Conservation (phyloP, 140 eudicot genomes). For the Senecio squalidus region DNA sequence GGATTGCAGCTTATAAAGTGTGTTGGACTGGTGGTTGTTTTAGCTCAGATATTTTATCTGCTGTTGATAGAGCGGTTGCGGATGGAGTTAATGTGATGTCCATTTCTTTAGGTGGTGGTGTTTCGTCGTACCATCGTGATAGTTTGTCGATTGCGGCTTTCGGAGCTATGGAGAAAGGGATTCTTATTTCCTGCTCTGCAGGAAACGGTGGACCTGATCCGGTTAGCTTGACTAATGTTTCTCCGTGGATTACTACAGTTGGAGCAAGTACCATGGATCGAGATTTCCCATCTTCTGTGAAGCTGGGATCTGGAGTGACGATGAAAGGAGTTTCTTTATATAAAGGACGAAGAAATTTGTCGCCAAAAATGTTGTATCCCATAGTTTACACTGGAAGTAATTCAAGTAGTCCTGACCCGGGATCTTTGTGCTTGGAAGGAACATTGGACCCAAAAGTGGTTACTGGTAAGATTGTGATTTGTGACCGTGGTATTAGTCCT, state of each 20-base stretch:
- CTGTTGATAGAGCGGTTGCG: slow-evolving; percentile 78
- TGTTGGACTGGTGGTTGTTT: slow-evolving; percentile 96
- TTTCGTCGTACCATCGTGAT: slow-evolving; percentile 71
- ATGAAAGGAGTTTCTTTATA: slow-evolving; percentile 74
- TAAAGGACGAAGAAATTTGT: slow-evolving; percentile 53
- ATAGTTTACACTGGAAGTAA: slow-evolving; percentile 68
- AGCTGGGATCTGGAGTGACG: slow-evolving; percentile 53
- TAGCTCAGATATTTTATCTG: slow-evolving; percentile 90
- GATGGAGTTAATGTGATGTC: slow-evolving; percentile 86
- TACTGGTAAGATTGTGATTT: slow-evolving; percentile 78
- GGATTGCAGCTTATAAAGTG: slow-evolving; percentile 89
- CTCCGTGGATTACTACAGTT: slow-evolving; percentile 90
- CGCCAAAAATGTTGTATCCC: slow-evolving; percentile 42
- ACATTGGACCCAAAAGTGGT: slow-evolving; percentile 57
- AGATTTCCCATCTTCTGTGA: slow-evolving; percentile 70
- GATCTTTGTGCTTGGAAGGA: slow-evolving; percentile 82
- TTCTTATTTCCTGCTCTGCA: slow-evolving; percentile 87
- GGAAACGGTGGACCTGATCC: slow-evolving; percentile 97
- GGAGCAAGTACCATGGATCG: slow-evolving; percentile 98
- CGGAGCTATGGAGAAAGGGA: slow-evolving; percentile 93
- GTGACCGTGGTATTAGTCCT: slow-evolving; percentile 89
- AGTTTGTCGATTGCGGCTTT: slow-evolving; percentile 82
- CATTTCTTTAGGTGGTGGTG: slow-evolving; percentile 92
- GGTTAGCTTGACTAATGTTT: slow-evolving; percentile 75
- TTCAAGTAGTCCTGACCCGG: slow-evolving; percentile 64